These are phyloP conservation scores for Calonectria hawksworthii DNA, from an alignment of 2,329 filamentous ascomycete genomes.

Conservation along the genomic window DNA sequence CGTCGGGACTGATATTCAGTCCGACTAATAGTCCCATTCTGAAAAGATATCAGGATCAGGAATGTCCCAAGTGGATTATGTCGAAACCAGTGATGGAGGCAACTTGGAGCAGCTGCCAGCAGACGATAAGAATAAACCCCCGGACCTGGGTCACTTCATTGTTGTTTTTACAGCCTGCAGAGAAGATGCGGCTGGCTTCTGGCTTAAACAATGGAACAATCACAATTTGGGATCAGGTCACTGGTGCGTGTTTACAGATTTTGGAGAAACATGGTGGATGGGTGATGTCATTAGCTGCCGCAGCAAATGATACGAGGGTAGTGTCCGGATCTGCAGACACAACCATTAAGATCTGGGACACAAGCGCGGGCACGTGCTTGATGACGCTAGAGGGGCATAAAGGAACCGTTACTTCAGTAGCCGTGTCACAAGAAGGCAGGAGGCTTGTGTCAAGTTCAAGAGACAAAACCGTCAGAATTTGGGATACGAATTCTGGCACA, in stretches of 20 bases:
- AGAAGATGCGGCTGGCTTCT: neutral
- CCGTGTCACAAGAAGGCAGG: too few species aligned
- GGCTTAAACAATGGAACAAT: neutral
- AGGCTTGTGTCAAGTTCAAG: too few species aligned
- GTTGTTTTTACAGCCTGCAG: too few species aligned
- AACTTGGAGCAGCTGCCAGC: neutral
- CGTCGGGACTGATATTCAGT: constrained; percentile 24
- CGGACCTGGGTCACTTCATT: too few species aligned
- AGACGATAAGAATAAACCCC: too few species aligned
- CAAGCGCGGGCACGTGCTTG: neutral
- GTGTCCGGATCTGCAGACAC: neutral
- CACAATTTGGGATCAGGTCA: neutral
- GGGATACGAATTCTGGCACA: too few species aligned
- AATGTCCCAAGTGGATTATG: constrained; percentile 6
- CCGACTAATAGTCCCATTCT: neutral
- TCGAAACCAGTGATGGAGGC: neutral
- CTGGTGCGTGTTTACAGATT: neutral
- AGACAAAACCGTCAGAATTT: too few species aligned
- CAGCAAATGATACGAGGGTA: neutral
- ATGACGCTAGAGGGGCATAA: too few species aligned
- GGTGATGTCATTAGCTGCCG: neutral
- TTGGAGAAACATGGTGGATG: neutral
- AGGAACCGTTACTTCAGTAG: too few species aligned
- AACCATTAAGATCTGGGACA: neutral
- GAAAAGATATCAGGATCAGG: neutral